Conservation (phyloP, 2,329 filamentous ascomycete species). For the Lasiodiplodia citricola region DNA sequence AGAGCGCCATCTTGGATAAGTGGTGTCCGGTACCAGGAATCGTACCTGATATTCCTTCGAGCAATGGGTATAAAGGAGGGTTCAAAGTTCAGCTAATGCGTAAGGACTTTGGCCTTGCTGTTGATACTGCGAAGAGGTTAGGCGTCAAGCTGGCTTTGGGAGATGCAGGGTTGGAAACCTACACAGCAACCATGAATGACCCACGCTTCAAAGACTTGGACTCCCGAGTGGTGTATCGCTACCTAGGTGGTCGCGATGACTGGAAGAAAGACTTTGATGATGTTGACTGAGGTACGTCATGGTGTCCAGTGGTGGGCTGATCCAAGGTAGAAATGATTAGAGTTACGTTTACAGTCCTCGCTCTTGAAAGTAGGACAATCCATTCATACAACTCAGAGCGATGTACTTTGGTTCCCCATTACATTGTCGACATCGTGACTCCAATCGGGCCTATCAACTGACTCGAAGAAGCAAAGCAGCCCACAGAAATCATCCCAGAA, state of each 20-base stretch:
- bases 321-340: neutral
- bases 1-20: conserved; percentile 58
- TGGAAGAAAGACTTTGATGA: conserved; percentile 45
- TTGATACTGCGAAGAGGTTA: conserved; percentile 60
- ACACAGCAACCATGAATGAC: conserved; percentile 59
- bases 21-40: conserved; percentile 57
- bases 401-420: neutral
- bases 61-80: conserved; percentile 58
- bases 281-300: conserved; percentile 8
- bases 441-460: neutral
- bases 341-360: neutral
- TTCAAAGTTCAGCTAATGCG: conserved; percentile 66
- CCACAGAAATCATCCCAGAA: neutral
- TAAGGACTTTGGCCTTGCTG: conserved; percentile 63
- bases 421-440: neutral
- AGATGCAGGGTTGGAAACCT: conserved; percentile 56
- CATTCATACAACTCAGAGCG: neutral
- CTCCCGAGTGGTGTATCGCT: conserved; percentile 63
- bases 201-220: conserved; percentile 59
- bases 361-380: neutral
- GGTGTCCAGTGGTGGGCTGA: neutral
- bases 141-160: conserved; percentile 58
- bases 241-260: conserved; percentile 59
- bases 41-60: conserved; percentile 38
- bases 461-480: neutral